Percentiles rank a stretch among this genome's conserved stretches.
Evolutionary conservation across 2,329 filamentous ascomycete genomes (phyloP).

Genomic region (Neofusicoccum sp.): DNA sequence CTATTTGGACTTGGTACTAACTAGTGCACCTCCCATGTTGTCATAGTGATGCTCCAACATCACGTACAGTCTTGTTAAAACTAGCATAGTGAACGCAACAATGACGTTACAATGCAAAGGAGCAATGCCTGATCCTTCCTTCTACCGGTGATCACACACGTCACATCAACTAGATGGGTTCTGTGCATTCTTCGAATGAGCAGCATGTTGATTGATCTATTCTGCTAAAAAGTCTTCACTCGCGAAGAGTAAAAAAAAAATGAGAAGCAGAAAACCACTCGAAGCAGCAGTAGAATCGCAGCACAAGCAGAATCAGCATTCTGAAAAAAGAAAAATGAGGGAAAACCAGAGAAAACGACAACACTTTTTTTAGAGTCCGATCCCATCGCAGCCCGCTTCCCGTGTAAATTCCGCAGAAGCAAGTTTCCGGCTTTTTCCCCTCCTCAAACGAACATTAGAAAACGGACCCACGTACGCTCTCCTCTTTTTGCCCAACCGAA

Average conservation of each 20-base stretch:
- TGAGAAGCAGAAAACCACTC: not conserved
- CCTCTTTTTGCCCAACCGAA: conserved; percentile 16
- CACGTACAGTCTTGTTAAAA: too few species aligned
- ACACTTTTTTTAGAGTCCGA: conserved; percentile 20
- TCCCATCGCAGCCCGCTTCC: conserved; percentile 12
- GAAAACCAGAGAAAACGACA: not conserved
- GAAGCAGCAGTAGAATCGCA: not conserved
- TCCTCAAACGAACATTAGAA: conserved; percentile 12
- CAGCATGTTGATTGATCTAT: not conserved
- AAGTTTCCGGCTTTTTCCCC: conserved; percentile 6
- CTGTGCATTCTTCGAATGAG: too few species aligned
- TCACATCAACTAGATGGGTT: not conserved
- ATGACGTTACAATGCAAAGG: too few species aligned
- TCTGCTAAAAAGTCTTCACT: not conserved
- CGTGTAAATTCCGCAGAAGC: conserved; percentile 9
- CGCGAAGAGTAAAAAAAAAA: not conserved
- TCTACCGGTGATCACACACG: not conserved
- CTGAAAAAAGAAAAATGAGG: not conserved
- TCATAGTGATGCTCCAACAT: too few species aligned
- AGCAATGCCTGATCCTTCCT: too few species aligned
- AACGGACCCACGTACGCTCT: conserved; percentile 11
- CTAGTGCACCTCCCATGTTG: too few species aligned
- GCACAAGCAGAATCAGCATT: not conserved
- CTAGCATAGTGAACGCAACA: too few species aligned
- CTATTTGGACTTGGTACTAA: too few species aligned